These are phyloP conservation scores for Gentiana macrophylla DNA, from an alignment of 257 asterid genomes.

Conservation along the genomic window DNA sequence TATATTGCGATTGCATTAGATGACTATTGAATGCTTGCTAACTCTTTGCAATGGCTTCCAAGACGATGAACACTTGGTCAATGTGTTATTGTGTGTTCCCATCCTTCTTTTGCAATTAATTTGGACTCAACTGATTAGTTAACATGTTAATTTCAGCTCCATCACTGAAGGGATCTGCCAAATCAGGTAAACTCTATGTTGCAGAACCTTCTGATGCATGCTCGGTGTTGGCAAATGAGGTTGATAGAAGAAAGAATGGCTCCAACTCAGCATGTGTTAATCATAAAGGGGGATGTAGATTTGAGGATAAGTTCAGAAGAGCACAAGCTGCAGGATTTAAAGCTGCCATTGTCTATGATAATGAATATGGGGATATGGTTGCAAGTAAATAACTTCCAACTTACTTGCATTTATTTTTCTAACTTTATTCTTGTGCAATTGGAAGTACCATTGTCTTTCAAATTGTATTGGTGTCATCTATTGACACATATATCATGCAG, in stretches of 20 bases:
- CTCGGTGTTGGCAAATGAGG: slow-evolving; percentile 34
- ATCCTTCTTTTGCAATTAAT: too few species aligned
- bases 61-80: too few species aligned
- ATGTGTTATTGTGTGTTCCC: too few species aligned
- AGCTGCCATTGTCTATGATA: slow-evolving; percentile 64
- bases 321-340: slow-evolving; percentile 63
- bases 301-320: slow-evolving; percentile 62
- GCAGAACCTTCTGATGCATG: slow-evolving; percentile 82
- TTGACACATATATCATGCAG: too few species aligned
- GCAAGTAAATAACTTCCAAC: slow-evolving; percentile 44
- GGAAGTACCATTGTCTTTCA: too few species aligned
- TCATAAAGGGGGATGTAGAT: slow-evolving; percentile 71
- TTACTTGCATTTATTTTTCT: neutral
- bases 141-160: slow-evolving; percentile 46
- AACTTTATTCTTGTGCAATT: too few species aligned
- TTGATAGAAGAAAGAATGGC: slow-evolving; percentile 17
- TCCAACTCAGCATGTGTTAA: slow-evolving; percentile 40
- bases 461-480: too few species aligned
- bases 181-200: slow-evolving; percentile 35
- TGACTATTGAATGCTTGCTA: too few species aligned
- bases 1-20: too few species aligned
- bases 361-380: slow-evolving; percentile 40
- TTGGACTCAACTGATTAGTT: slow-evolving; percentile 3
- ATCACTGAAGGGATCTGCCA: slow-evolving; percentile 38
- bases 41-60: too few species aligned